Evolutionary conservation across 176 grass and related monocot species (phyloP).

Genomic region (Musa acuminata): DNA sequence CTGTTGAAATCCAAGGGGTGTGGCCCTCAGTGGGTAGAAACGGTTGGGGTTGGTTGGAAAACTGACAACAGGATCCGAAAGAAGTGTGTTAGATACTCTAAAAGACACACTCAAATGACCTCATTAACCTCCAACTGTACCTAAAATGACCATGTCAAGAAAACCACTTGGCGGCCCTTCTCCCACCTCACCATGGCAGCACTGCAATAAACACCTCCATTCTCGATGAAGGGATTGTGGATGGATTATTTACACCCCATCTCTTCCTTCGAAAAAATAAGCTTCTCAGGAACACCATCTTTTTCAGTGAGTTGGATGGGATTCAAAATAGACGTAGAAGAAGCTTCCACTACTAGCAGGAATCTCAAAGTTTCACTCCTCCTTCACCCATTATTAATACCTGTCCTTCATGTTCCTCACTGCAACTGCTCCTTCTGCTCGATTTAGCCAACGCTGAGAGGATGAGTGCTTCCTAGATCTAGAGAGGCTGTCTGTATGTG

Average conservation of each 20-base stretch:
- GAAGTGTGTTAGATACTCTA: neutral
- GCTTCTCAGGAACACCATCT: neutral
- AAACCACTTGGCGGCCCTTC: too few species aligned
- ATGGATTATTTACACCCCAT: neutral
- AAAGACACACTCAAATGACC: neutral
- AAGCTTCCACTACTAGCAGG: neutral
- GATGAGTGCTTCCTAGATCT: neutral
- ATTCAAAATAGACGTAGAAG: constrained; percentile 1
- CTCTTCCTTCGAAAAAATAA: neutral
- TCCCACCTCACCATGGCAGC: neutral
- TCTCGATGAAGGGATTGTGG: neutral
- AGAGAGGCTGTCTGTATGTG: neutral
- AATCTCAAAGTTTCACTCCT: neutral
- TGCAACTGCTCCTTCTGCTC: neutral
- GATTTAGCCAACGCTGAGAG: neutral
- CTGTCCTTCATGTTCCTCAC: neutral
- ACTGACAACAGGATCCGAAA: neutral
- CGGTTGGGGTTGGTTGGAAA: constrained; percentile 43
- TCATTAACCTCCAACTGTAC: neutral
- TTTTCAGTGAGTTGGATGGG: constrained; percentile 14
- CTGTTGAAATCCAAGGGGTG: neutral
- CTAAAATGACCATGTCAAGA: neutral
- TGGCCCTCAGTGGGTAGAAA: constrained; percentile 19
- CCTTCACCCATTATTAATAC: neutral
- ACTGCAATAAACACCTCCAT: neutral